Evolutionary conservation across 768 basidiomycete genomes (phyloP).

Genomic region (Stropharia rugosoannulata): DNA sequence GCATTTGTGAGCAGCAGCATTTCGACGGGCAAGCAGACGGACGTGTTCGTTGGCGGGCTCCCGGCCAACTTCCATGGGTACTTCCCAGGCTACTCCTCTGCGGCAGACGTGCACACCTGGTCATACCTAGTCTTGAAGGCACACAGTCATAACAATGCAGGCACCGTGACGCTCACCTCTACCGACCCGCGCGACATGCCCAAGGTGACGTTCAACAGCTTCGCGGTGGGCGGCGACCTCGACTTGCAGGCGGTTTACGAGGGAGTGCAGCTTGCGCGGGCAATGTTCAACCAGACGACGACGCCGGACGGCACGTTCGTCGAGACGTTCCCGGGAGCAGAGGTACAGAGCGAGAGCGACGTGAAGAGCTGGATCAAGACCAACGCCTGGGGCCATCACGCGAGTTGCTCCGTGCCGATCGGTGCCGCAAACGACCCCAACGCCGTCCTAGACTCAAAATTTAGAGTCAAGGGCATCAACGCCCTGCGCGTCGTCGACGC

Average conservation of each 20-base stretch:
- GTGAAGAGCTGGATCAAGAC: conserved; percentile 3
- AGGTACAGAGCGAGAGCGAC: background rate
- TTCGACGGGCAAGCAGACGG: background rate
- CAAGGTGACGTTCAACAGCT: conserved; percentile 1
- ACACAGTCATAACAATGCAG: conserved; percentile 2
- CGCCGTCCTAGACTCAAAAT: conserved; percentile 1
- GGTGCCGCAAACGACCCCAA: background rate
- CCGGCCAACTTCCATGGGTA: conserved; percentile 5
- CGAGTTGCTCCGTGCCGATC: conserved; percentile 3
- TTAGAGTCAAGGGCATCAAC: conserved; percentile 1
- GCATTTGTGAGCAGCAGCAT: background rate
- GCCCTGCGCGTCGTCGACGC: conserved; percentile 4
- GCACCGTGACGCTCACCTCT: conserved; percentile 1
- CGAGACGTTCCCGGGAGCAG: background rate
- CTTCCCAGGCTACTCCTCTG: background rate
- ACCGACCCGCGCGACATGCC: conserved; percentile 4
- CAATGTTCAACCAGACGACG: background rate
- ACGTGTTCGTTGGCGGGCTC: background rate
- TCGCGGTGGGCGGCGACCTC: background rate
- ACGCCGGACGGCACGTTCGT: background rate
- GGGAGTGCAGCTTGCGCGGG: background rate
- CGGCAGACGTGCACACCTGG: background rate
- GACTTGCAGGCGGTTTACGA: conserved; percentile 1
- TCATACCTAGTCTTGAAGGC: background rate
- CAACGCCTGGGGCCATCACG: conserved; percentile 4